Percentiles rank a stretch among this genome's conserved stretches.
Evolutionary conservation across 179 eudicot species (phyloP).

Genomic region (Spergularia azorica): DNA sequence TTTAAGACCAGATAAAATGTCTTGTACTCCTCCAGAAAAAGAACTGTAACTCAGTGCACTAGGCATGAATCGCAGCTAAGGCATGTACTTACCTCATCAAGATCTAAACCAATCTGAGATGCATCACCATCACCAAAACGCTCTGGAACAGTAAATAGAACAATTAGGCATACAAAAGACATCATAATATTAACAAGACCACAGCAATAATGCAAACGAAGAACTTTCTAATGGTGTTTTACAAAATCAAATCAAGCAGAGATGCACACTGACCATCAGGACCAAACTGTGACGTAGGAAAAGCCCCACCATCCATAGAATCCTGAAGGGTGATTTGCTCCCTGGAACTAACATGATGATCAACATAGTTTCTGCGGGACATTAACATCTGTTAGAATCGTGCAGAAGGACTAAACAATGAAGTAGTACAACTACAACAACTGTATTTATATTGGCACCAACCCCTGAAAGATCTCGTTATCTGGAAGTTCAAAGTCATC

Average conservation of each 20-base stretch:
- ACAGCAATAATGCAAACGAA: background rate
- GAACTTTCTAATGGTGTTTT: background rate
- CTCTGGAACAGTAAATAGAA: conserved; percentile 46
- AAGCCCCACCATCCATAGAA: conserved; percentile 83
- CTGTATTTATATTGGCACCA: conserved; percentile 21
- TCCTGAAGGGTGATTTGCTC: conserved; percentile 98
- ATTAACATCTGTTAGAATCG: conserved; percentile 8
- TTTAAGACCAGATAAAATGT: background rate
- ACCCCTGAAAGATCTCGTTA: conserved; percentile 66
- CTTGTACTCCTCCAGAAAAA: background rate
- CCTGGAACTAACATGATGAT: conserved; percentile 93
- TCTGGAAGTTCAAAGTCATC: conserved; percentile 99
- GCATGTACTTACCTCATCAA: conserved; percentile 75
- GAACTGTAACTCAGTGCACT: background rate
- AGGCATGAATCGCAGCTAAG: too few relatives aligned
- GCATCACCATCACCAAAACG: conserved; percentile 97
- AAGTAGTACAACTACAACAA: too few relatives aligned
- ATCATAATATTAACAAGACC: background rate
- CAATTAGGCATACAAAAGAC: conserved; percentile 6
- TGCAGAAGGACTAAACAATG: background rate
- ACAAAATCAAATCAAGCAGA: conserved; percentile 9
- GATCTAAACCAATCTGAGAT: conserved; percentile 78
- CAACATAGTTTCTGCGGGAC: conserved; percentile 76
- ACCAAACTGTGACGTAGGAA: conserved; percentile 83
- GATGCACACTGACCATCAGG: conserved; percentile 69